Evolutionary conservation across 345 rosid species (phyloP), one percentile per base, ranked within the genome.

Genomic region (Eucalyptus pumila): DNA sequence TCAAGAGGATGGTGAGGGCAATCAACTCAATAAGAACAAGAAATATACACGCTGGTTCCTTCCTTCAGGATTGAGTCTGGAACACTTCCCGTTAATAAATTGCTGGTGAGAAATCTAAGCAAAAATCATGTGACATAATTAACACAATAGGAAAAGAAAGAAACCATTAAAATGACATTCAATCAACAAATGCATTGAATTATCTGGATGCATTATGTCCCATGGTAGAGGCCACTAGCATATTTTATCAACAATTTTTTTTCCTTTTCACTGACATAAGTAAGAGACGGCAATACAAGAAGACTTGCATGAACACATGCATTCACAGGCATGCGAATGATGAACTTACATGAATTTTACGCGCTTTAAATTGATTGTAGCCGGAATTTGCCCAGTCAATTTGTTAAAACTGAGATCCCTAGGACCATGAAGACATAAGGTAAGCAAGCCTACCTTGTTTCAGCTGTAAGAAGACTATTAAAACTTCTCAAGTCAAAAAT

Each of bases 341-440:
- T 65, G 40, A 54, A 80, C 95, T 91, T 93, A 93, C 95, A 94
- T 62, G 86, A 92, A 94, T 51, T 87, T 56, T 67, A 92, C 6
- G 8, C 16, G 85, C 23, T 85, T 47, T 85, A 91, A 90, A 24
- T 87, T 80, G 81, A 90, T 81, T 45, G 86, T 87, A 32, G 90
- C 80, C 32, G 95, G 92, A 88, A 94, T 89, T 72, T 49, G 89
- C 86, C 95, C 96, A 81, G 86, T 91, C 85, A 94, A 80, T 90
- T 91, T 92, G 91, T 94, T 94, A 91, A 91, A 94, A 91, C 94
- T 93, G 87, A 94, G 91, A 92, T 94, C 96, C 89, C 96, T 94
- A 90, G 14, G 80, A 87, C 5, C 40, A 87, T 19, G 37, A 47
- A 62, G 65, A 60, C 69, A 67, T 44, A 24, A 47, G 2, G 37